Evolutionary conservation across 1,284 basidiomycete species (phyloP), one percentile per base, ranked within the genome.

Genomic region (Apiotrichum domesticum): DNA sequence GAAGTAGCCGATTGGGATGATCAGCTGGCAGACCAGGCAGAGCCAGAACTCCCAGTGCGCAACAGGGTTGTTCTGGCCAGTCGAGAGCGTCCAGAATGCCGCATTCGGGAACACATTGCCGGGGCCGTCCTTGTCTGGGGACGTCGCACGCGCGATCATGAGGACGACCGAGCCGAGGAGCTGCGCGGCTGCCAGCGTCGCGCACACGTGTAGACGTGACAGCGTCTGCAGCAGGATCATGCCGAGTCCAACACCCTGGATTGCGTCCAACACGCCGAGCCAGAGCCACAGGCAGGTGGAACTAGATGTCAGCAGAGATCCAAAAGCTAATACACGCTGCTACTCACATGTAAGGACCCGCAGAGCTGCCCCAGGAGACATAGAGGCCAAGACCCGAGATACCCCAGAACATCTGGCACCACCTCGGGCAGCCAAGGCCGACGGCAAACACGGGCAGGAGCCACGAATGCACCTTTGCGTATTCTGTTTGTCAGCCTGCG

Each of bases 381-480:
- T 94, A 95, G 29, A 92, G 66, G 46, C 72, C 77, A 49, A 78
- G 69, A 35, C 75, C 75, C 3, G 75, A 76, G 35, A 73, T 74
- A 61, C 76, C 77, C 77, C 77, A 78, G 68, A 73, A 76, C 74
- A 78, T 78, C 79, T 92, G 90, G 80, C 90, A 94, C 91, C 91
- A 95, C 66, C 89, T 79, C 13, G 91, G 91, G 39, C 89, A 88
- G 54, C 90, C 91, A 52, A 95, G 82, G 67, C 91, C 91, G 55
- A 95, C 90, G 8, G 91, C 91, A 66, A 95, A 95, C 14, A 95
- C 88, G 55, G 91, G 90, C 49, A 95, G 78, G 14, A 95, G 79
- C 91, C 91, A 95, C 10, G 91, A 93, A 71, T 95, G 91, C 5
- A 88, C 88, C 77, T 92, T 94, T 68, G 87, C 88, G 76, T 92